These are phyloP conservation scores for Cicer cuneatum DNA, from an alignment of 306 rosid genomes.

Conservation along the genomic window DNA sequence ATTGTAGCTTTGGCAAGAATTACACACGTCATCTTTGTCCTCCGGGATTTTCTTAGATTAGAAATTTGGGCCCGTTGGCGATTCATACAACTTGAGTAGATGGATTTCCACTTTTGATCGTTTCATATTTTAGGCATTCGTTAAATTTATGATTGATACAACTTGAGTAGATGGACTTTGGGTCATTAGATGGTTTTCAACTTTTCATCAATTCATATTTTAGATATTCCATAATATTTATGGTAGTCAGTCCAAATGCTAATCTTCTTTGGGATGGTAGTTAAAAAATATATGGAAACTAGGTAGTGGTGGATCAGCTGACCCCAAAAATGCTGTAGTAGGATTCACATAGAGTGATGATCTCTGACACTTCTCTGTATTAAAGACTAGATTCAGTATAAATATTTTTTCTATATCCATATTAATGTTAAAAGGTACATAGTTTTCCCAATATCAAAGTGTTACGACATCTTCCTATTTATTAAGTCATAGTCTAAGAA, in stretches of 20 bases:
- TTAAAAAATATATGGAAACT: neutral
- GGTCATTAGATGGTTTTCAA: neutral
- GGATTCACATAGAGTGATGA: neutral
- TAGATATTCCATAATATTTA: neutral
- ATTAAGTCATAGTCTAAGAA: too few relatives aligned
- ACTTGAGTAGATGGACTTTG: neutral
- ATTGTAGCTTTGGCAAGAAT: too few relatives aligned
- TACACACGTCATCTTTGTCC: too few relatives aligned
- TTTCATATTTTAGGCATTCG: neutral
- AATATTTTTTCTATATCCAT: too few relatives aligned
- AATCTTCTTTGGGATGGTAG: too few relatives aligned
- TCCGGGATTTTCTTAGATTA: too few relatives aligned
- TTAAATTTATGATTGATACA: neutral
- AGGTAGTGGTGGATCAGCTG: neutral
- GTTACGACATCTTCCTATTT: too few relatives aligned
- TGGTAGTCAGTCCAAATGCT: neutral
- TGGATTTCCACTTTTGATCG: neutral
- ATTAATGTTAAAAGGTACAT: too few relatives aligned
- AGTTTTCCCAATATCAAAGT: too few relatives aligned
- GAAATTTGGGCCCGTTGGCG: too few relatives aligned
- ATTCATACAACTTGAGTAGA: neutral
- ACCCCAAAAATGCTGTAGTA: neutral
- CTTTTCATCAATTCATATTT: neutral
- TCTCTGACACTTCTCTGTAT: too few relatives aligned
- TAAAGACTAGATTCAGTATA: too few relatives aligned